Percentiles rank a stretch among this genome's conserved stretches.
phyloP scores from a whole-genome alignment of 495 filamentous ascomycete species.

The Friedmanniomyces endolithicus region DNA sequence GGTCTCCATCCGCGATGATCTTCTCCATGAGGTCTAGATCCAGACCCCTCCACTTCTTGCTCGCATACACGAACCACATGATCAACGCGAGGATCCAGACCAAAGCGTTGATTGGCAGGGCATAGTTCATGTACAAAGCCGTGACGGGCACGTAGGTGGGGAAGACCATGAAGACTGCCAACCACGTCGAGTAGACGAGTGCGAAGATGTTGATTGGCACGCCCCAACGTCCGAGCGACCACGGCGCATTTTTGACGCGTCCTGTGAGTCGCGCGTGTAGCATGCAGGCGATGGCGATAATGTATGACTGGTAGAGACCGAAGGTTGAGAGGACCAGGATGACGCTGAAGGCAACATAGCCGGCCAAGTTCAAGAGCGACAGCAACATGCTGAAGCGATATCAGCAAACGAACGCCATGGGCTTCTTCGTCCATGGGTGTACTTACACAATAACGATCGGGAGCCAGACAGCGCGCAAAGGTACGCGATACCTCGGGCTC shows the following conservation, averaged over 20 bases:
- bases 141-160: constrained; percentile 23
- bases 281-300: constrained; percentile 9
- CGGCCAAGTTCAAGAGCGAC: constrained; percentile 5
- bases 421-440: too few species aligned
- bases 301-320: constrained; percentile 12
- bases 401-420: too few species aligned
- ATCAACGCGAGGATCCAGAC: constrained; percentile 21
- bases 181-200: constrained; percentile 20
- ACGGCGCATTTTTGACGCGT: neutral
- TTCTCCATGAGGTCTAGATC: constrained; percentile 4
- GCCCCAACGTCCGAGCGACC: constrained; percentile 22
- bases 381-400: too few species aligned
- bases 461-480: constrained; percentile 1
- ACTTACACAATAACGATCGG: constrained; percentile 9
- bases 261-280: neutral
- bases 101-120: constrained; percentile 20
- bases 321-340: constrained; percentile 7
- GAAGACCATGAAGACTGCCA: constrained; percentile 24
- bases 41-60: constrained; percentile 19
- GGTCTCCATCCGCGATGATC: neutral
- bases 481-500: neutral
- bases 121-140: constrained; percentile 26
- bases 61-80: constrained; percentile 23
- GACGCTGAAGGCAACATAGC: constrained; percentile 5
- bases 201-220: constrained; percentile 24